Percentiles rank a stretch among this genome's conserved stretches.
These are phyloP conservation scores for Rutstroemia sp. DNA, from an alignment of 2,329 filamentous ascomycete genomes.

Conservation along the genomic window DNA sequence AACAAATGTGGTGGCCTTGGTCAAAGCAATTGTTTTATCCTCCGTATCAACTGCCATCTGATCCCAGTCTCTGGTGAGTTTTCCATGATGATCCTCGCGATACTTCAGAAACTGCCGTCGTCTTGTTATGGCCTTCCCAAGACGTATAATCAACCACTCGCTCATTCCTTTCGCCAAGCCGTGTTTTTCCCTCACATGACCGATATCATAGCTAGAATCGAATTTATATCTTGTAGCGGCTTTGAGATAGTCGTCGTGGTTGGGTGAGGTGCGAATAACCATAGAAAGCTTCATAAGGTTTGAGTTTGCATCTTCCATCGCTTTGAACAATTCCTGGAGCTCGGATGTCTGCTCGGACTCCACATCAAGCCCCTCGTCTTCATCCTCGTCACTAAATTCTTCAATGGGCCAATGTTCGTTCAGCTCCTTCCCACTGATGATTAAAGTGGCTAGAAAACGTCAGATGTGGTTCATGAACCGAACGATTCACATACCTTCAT, in stretches of 20 bases:
- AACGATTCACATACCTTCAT: constrained; percentile 9
- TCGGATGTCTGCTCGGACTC: constrained; percentile 16
- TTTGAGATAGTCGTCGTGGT: constrained; percentile 22
- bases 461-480: neutral
- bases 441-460: constrained; percentile 10
- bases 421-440: constrained; percentile 12
- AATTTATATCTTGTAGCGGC: constrained; percentile 18
- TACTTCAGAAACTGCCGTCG: constrained; percentile 29
- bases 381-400: constrained; percentile 12
- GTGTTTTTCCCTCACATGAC: constrained; percentile 22
- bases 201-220: constrained; percentile 15
- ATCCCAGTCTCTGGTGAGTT: constrained; percentile 15
- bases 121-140: constrained; percentile 28
- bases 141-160: constrained; percentile 20
- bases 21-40: constrained; percentile 14
- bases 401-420: constrained; percentile 18
- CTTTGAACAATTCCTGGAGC: constrained; percentile 16
- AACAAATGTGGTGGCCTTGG: constrained; percentile 22
- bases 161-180: constrained; percentile 10
- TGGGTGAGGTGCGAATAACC: constrained; percentile 19
- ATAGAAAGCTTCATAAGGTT: constrained; percentile 23
- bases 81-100: constrained; percentile 25
- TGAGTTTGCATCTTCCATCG: constrained; percentile 16
- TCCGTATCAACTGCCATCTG: neutral
- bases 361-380: constrained; percentile 5